These are phyloP conservation scores for Keqinozyma sinolaborantium DNA, from an alignment of 1,139 yeast genomes.

Conservation along the genomic window DNA sequence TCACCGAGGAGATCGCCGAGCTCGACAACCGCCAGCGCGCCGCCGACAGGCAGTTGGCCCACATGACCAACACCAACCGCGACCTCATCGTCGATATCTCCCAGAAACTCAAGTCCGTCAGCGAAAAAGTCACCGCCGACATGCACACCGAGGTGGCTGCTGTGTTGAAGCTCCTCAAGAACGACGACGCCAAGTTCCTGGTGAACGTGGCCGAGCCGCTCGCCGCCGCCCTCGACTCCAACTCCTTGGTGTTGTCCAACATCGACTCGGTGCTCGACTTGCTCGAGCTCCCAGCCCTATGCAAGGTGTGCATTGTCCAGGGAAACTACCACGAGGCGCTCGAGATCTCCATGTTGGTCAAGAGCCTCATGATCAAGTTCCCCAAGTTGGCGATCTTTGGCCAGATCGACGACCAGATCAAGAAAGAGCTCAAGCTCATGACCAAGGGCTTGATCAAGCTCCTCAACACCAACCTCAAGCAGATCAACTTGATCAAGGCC, in stretches of 20 bases:
- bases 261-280: constrained; percentile 74
- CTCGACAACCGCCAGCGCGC: constrained; percentile 32
- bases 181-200: constrained; percentile 10
- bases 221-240: constrained; percentile 18
- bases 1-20: constrained; percentile 47
- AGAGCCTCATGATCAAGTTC: constrained; percentile 65
- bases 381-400: constrained; percentile 57
- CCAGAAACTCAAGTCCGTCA: constrained; percentile 24
- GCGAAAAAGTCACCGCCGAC: constrained; percentile 18
- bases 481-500: constrained; percentile 73
- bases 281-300: constrained; percentile 77
- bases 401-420: constrained; percentile 52
- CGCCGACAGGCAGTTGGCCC: constrained; percentile 27
- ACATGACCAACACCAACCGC: constrained; percentile 33
- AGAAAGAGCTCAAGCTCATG: constrained; percentile 61
- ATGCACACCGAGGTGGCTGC: constrained; percentile 19
- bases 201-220: constrained; percentile 20
- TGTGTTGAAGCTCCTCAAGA: constrained; percentile 13
- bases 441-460: constrained; percentile 62
- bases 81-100: constrained; percentile 40
- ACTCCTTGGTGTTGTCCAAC: constrained; percentile 48
- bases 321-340: constrained; percentile 90
- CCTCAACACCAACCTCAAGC: constrained; percentile 72
- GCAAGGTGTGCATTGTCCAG: constrained; percentile 77
- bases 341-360: constrained; percentile 69